phyloP scores from a whole-genome alignment of 768 basidiomycete genomes.

The Phanerochaete carnosa region DNA sequence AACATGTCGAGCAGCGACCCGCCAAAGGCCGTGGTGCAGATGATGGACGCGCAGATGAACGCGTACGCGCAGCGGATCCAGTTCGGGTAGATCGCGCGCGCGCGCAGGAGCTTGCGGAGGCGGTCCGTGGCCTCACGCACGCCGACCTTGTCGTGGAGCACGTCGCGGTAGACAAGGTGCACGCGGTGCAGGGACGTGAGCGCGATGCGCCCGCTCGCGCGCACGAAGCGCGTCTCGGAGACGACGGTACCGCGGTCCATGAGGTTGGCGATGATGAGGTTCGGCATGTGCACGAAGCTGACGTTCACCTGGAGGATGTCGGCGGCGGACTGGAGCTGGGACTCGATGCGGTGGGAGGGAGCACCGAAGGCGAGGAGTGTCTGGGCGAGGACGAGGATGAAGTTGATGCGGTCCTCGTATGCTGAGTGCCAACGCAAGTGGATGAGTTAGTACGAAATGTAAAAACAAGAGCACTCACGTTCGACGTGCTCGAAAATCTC shows the following conservation, averaged over 20 bases:
- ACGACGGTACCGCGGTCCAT: slow-evolving; percentile 70
- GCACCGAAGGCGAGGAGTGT: slow-evolving; percentile 90
- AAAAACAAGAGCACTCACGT: too few relatives aligned
- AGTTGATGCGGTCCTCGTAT: slow-evolving; percentile 42
- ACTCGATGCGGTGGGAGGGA: slow-evolving; percentile 91
- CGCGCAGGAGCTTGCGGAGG: slow-evolving; percentile 59
- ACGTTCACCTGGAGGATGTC: slow-evolving; percentile 74
- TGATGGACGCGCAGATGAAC: slow-evolving; percentile 74
- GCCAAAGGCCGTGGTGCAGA: slow-evolving; percentile 81
- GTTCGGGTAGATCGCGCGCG: slow-evolving; percentile 66
- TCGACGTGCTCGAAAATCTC: slow-evolving; percentile 21
- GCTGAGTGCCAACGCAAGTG: slow-evolving; percentile 5
- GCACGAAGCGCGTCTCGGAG: slow-evolving; percentile 82
- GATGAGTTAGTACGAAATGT: too few relatives aligned
- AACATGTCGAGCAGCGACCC: slow-evolving; percentile 82
- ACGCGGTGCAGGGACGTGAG: slow-evolving; percentile 80
- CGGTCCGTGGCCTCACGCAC: slow-evolving; percentile 68
- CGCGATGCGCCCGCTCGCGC: slow-evolving; percentile 75
- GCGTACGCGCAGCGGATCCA: slow-evolving; percentile 68
- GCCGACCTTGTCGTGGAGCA: slow-evolving; percentile 78
- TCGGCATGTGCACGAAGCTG: slow-evolving; percentile 80
- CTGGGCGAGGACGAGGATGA: slow-evolving; percentile 83
- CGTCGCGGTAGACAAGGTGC: slow-evolving; percentile 81
- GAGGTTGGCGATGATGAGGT: slow-evolving; percentile 78
- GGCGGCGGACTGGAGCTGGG: slow-evolving; percentile 79